Percentiles rank a stretch among this genome's conserved stretches.
Evolutionary conservation across 768 basidiomycete genomes (phyloP).

Genomic region (Suillus americanus): DNA sequence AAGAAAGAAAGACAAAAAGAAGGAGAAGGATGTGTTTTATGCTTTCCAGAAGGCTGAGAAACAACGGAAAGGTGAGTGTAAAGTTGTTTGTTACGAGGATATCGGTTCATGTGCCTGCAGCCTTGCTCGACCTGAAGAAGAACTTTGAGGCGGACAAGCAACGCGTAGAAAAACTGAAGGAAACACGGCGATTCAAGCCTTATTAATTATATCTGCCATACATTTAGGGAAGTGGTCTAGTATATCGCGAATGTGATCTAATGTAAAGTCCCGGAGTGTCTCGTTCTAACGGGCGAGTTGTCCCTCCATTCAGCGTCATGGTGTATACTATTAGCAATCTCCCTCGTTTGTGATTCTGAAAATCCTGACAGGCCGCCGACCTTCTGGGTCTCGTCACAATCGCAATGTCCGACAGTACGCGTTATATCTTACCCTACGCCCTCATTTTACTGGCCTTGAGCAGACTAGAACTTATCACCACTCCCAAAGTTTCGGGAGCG

Average conservation of each 20-base stretch:
- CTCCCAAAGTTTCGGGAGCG: slow-evolving; percentile 51
- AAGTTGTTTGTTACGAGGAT: slow-evolving; percentile 2
- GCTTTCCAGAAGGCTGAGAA: slow-evolving; percentile 89
- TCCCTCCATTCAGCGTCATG: not conserved
- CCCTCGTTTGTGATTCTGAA: not conserved
- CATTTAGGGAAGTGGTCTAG: not conserved
- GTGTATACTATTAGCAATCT: not conserved
- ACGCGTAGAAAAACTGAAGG: slow-evolving; percentile 46
- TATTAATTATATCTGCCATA: slow-evolving; percentile 50
- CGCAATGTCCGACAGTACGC: not conserved
- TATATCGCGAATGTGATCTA: not conserved
- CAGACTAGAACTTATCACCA: not conserved
- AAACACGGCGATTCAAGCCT: slow-evolving; percentile 81
- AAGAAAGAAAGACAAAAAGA: slow-evolving; percentile 52
- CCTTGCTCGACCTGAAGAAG: slow-evolving; percentile 59
- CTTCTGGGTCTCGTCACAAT: not conserved
- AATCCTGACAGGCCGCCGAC: not conserved
- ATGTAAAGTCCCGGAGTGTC: not conserved
- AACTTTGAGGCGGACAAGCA: slow-evolving; percentile 90
- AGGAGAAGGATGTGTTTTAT: slow-evolving; percentile 80
- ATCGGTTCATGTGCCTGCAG: slow-evolving; percentile 30
- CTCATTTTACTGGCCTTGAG: not conserved
- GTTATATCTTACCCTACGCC: no score
- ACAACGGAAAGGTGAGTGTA: slow-evolving; percentile 70
- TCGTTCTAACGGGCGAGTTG: not conserved